Evolutionary conservation across 2,329 filamentous ascomycete species (phyloP).

Genomic region (Diaporthe sp.): DNA sequence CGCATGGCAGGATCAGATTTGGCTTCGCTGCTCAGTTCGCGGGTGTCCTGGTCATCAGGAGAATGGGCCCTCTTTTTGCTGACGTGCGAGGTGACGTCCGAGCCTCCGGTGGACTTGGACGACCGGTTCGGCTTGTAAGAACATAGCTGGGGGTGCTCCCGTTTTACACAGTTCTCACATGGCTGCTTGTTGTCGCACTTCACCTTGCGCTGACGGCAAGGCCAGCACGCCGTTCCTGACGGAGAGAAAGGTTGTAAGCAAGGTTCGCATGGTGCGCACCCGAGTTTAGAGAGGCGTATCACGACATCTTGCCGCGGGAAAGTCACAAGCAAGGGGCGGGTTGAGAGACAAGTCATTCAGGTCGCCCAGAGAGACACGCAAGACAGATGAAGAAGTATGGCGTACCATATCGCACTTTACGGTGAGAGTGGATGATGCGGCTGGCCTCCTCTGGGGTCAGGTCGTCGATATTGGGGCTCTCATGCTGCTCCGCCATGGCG

Average conservation of each 20-base stretch:
- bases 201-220: conserved; percentile 76
- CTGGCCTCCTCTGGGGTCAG: conserved; percentile 75
- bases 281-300: neutral
- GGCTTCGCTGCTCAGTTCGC: conserved; percentile 52
- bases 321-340: neutral
- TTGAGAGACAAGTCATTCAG: neutral
- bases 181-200: conserved; percentile 78
- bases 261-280: neutral
- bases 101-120: conserved; percentile 44
- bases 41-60: conserved; percentile 51
- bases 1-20: conserved; percentile 53
- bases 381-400: conserved; percentile 38
- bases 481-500: conserved; percentile 59
- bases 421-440: conserved; percentile 77
- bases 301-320: neutral
- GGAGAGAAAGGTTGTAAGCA: conserved; percentile 15
- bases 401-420: conserved; percentile 77
- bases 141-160: conserved; percentile 74
- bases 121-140: conserved; percentile 75
- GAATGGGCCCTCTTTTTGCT: conserved; percentile 40
- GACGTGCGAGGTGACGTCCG: conserved; percentile 42
- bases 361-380: neutral
- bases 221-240: conserved; percentile 74
- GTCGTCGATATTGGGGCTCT: conserved; percentile 64
- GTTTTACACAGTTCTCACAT: conserved; percentile 76